These are phyloP conservation scores for Cyberlindnera saturnus DNA, from an alignment of 805 yeast genomes.

Conservation along the genomic window DNA sequence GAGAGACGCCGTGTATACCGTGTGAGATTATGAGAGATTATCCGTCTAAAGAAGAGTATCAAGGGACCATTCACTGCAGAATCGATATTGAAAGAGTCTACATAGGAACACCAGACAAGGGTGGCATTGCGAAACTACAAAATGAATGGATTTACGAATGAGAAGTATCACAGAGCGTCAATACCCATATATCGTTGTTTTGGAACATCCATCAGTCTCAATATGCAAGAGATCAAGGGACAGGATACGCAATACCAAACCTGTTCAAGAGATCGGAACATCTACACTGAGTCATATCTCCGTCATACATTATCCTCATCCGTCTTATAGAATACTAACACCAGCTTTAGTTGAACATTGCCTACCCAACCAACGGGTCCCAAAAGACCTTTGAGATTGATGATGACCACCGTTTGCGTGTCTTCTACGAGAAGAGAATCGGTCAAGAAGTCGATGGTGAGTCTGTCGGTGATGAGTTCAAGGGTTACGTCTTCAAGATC, in stretches of 20 bases:
- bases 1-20: too few species aligned
- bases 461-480: slow-evolving; percentile 94
- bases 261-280: background rate
- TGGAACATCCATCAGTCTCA: background rate
- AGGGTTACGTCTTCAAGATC: slow-evolving; percentile 98
- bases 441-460: slow-evolving; percentile 99
- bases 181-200: background rate
- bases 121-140: background rate
- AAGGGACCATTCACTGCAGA: too few species aligned
- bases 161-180: too few species aligned
- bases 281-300: slow-evolving; percentile 97
- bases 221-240: slow-evolving; percentile 98
- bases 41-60: too few species aligned
- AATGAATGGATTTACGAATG: background rate
- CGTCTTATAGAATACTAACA: slow-evolving; percentile 89
- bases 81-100: too few species aligned
- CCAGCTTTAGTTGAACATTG: slow-evolving; percentile 87
- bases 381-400: slow-evolving; percentile 97
- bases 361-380: slow-evolving; percentile 99
- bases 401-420: slow-evolving; percentile 98
- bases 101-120: too few species aligned
- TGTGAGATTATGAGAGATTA: too few species aligned
- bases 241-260: slow-evolving; percentile 72
- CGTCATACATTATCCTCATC: slow-evolving; percentile 80
- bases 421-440: slow-evolving; percentile 98